These are phyloP conservation scores for Agrocybe praecox DNA, from an alignment of 768 basidiomycete genomes.

Conservation along the genomic window DNA sequence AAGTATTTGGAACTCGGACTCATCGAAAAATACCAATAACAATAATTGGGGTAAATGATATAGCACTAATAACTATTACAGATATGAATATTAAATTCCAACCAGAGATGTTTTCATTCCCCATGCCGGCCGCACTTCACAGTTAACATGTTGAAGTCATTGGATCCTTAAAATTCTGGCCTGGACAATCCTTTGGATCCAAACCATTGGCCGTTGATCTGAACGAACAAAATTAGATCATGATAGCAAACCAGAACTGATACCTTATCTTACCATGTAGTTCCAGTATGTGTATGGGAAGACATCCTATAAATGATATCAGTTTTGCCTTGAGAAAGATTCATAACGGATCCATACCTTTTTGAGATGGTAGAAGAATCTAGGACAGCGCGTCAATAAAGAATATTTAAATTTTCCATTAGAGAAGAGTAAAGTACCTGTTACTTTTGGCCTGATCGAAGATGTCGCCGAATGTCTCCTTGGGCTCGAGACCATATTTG, in stretches of 20 bases:
- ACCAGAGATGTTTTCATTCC: no score
- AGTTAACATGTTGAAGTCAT: no score
- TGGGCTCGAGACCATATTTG: slow-evolving; percentile 87
- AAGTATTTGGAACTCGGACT: no score
- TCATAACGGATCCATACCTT: slow-evolving; percentile 46
- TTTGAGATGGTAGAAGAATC: slow-evolving; percentile 86
- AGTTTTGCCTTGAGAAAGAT: slow-evolving; percentile 4
- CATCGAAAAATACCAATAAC: no score
- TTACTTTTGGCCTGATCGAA: slow-evolving; percentile 79
- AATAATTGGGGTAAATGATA: no score
- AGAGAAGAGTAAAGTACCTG: slow-evolving; percentile 48
- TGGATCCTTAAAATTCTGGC: slow-evolving; percentile 9
- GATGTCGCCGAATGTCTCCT: slow-evolving; percentile 76
- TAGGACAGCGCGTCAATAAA: slow-evolving; percentile 23
- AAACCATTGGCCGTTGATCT: slow-evolving; percentile 51
- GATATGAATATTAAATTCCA: no score
- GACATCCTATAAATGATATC: slow-evolving; percentile 42
- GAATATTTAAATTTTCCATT: slow-evolving; percentile 6
- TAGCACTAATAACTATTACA: no score
- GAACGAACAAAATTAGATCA: slow-evolving; percentile 32
- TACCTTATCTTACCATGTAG: slow-evolving; percentile 51
- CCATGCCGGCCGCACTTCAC: no score
- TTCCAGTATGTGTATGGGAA: slow-evolving; percentile 84
- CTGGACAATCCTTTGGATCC: slow-evolving; percentile 26
- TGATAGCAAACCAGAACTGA: neutral